A percentile compares a stretch with the other conserved stretches of the same genome.
Evolutionary conservation across 169 alveolate species (phyloP).

Genomic region (Plasmodium ovale): DNA sequence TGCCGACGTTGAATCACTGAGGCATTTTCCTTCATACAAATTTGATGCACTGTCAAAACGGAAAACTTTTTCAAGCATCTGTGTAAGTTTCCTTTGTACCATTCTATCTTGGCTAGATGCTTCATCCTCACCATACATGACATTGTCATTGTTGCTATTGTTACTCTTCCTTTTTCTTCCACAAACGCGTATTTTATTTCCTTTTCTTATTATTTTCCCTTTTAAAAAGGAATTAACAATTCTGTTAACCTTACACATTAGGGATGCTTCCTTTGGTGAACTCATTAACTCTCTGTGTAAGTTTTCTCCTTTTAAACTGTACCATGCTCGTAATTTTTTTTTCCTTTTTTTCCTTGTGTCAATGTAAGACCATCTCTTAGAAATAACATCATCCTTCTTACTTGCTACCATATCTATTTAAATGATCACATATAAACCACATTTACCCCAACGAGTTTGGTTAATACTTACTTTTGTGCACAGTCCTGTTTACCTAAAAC

Average conservation of each 20-base stretch:
- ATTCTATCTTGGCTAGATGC: background rate
- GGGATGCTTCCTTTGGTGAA: background rate
- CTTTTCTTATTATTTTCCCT: conserved; percentile 1
- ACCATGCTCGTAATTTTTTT: conserved; percentile 16
- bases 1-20: conserved; percentile 41
- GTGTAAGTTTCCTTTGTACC: no score
- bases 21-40: conserved; percentile 14
- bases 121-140: background rate
- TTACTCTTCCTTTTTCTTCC: conserved; percentile 1
- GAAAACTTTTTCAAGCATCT: background rate
- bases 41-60: background rate
- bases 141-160: background rate
- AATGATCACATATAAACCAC: no score
- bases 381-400: conserved; percentile 4
- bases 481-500: no score
- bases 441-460: no score
- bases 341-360: background rate
- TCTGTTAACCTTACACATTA: background rate
- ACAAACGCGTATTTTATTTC: background rate
- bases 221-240: conserved; percentile 24
- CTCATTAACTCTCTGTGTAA: background rate
- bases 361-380: conserved; percentile 44
- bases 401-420: conserved; percentile 11
- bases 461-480: no score
- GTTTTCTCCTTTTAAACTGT: background rate